A percentile compares a stretch with the other conserved stretches of the same genome.
Conservation (phyloP, 2,329 filamentous ascomycete species). For the Aspergillus sp. region DNA sequence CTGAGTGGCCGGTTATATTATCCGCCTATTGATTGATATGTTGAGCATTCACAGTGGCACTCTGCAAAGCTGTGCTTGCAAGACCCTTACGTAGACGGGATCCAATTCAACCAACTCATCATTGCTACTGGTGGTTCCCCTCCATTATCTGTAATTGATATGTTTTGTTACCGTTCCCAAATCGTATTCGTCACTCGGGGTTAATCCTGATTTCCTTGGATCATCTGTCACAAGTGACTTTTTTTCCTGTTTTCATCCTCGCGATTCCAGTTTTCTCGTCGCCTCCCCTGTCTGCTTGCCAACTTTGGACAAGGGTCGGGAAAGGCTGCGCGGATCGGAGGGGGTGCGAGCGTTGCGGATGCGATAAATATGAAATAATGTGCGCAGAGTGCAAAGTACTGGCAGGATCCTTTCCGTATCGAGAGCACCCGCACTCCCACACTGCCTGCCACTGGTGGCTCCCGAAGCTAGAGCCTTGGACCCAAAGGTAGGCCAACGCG, state of each 20-base stretch:
- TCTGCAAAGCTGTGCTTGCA: not conserved
- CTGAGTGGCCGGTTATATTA: not conserved
- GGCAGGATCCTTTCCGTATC: not conserved
- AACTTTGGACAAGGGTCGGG: not conserved
- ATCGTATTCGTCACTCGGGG: not conserved
- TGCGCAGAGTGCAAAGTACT: not conserved
- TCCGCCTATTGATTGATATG: constrained; percentile 4
- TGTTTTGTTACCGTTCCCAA: not conserved
- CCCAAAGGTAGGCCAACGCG: not conserved
- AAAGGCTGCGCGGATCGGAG: not conserved
- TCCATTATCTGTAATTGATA: not conserved
- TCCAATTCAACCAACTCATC: not conserved
- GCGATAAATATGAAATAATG: not conserved
- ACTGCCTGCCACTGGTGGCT: not conserved
- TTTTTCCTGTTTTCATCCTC: not conserved
- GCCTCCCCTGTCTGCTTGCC: not conserved
- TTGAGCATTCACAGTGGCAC: not conserved
- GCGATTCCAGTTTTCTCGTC: not conserved
- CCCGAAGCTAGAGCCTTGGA: not conserved
- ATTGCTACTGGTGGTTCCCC: not conserved
- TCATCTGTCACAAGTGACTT: not conserved
- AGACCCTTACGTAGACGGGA: not conserved
- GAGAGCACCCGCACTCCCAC: not conserved
- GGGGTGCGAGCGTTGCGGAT: not conserved
- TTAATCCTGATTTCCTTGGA: not conserved